phyloP scores from a whole-genome alignment of 768 basidiomycete genomes.

The Mycena epipterygia region DNA sequence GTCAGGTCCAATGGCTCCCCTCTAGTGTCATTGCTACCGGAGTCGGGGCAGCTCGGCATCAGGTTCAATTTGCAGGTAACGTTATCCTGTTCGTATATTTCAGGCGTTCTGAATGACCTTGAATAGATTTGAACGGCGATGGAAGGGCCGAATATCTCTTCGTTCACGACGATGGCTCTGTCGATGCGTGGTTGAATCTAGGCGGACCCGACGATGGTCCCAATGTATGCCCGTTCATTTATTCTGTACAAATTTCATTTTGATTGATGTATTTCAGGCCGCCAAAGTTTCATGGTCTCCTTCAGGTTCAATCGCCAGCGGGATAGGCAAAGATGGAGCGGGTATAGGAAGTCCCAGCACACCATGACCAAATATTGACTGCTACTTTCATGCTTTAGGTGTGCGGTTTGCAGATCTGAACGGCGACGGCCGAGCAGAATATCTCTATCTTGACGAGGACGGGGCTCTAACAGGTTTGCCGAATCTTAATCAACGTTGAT shows the following conservation, averaged over 20 bases:
- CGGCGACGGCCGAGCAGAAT: constrained; percentile 14
- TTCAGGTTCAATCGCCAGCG: background rate
- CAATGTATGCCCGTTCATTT: background rate
- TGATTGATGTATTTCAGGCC: background rate
- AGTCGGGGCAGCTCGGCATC: background rate
- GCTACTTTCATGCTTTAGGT: background rate
- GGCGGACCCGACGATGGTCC: constrained; percentile 16
- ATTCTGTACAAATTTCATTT: background rate
- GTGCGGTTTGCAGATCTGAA: constrained; percentile 20
- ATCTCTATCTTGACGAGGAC: constrained; percentile 2
- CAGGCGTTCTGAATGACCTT: too few relatives aligned
- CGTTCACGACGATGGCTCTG: constrained; percentile 19
- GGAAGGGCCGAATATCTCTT: constrained; percentile 21
- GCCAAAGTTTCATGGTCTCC: constrained; percentile 14
- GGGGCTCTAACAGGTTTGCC: constrained; percentile 5
- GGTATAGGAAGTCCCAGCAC: background rate
- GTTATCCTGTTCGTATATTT: background rate
- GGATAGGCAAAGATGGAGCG: constrained; percentile 5
- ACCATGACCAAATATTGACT: background rate
- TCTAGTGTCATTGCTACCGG: background rate
- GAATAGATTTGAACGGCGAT: constrained; percentile 18
- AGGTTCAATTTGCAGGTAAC: constrained; percentile 20
- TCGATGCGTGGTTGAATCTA: constrained; percentile 17
- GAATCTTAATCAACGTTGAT: background rate
- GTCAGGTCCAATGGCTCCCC: background rate